phyloP scores from a whole-genome alignment of 768 basidiomycete genomes.

The Podaxis pistillaris region DNA sequence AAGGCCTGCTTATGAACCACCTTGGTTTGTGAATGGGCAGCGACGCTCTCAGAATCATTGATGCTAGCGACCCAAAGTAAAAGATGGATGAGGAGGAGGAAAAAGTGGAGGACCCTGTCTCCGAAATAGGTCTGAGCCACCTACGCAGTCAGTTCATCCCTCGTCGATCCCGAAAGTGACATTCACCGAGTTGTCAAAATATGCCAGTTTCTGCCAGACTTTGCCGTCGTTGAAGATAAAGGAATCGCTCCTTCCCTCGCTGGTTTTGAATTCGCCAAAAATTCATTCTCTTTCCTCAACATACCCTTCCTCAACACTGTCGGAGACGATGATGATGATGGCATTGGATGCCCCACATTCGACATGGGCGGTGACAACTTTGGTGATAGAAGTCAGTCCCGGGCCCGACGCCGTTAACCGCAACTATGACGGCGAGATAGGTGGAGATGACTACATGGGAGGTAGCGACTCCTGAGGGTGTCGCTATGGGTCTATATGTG shows the following conservation, averaged over 20 bases:
- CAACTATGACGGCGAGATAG: slow-evolving; percentile 35
- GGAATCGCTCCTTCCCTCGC: slow-evolving; percentile 81
- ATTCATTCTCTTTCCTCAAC: slow-evolving; percentile 61
- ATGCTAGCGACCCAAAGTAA: slow-evolving; percentile 88
- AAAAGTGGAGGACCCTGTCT: slow-evolving; percentile 65
- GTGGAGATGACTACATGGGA: slow-evolving; percentile 37
- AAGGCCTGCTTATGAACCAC: slow-evolving; percentile 96
- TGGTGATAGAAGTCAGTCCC: not conserved
- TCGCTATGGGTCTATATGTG: slow-evolving; percentile 50
- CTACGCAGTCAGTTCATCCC: slow-evolving; percentile 51
- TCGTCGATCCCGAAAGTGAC: not conserved
- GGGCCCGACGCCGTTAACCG: slow-evolving; percentile 45
- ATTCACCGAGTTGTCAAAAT: slow-evolving; percentile 11
- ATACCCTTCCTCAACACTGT: slow-evolving; percentile 56
- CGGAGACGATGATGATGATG: slow-evolving; percentile 40
- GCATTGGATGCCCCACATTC: slow-evolving; percentile 39
- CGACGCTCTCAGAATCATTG: slow-evolving; percentile 88
- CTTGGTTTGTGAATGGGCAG: slow-evolving; percentile 72
- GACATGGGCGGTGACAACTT: slow-evolving; percentile 28
- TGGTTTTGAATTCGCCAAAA: slow-evolving; percentile 79
- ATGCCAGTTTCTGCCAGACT: slow-evolving; percentile 76
- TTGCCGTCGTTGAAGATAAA: slow-evolving; percentile 61
- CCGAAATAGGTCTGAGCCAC: slow-evolving; percentile 62
- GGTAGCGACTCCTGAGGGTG: slow-evolving; percentile 41
- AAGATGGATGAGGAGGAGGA: slow-evolving; percentile 74